Base-by-base conservation (phyloP, 257 asterid genomes). In the Echium plantagineum region DNA sequence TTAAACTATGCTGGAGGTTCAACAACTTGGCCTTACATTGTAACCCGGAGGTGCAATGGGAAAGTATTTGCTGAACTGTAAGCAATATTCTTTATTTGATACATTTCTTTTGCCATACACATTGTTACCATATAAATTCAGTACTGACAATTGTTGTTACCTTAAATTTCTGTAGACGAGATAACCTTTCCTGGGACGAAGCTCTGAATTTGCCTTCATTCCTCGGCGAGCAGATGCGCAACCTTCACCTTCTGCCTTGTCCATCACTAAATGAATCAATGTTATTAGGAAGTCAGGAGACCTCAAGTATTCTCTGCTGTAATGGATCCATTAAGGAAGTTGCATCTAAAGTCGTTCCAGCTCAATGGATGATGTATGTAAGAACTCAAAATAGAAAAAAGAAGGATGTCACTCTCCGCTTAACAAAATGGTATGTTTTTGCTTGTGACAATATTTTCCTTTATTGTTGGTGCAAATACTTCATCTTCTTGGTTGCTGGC, bases 11-110 rank as follows among this genome's bases (percentile, higher is more conserved):
- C 75, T 52, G 72, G 75, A 66, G 63, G 75, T 69, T 63, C 81
- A 70, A 73, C 59, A 42, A 61, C 80, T 66, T 86, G 94, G 90
- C 98, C 97, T 55, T 93, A 86, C 68, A 75, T 93, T n/a, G 79
- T 93, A 71, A 81, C 86, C 58, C 77, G 76, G 76, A 83, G 94
- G 78, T 93, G 97, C 94, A 78, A 58, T 52, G 98, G 98, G 38
- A 80, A 80, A 69, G 86, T 83, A 63, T 89, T 79, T 71, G 94
- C 95, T 53, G 94, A 93, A 58, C 58, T 93, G 98, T 93, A 74
- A 81, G 98, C 74, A 51, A 42, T 64, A 31, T 12, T 68, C 9
- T 12, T 63, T 61, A 12, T 22, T 35, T 59, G 58, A 66, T 57
- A 59, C 26, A 64, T 48, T 61, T 20, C 21, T 47, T 56, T 56